Evolutionary conservation across 2,329 filamentous ascomycete species (phyloP).

Genomic region (Fusarium robinianum): DNA sequence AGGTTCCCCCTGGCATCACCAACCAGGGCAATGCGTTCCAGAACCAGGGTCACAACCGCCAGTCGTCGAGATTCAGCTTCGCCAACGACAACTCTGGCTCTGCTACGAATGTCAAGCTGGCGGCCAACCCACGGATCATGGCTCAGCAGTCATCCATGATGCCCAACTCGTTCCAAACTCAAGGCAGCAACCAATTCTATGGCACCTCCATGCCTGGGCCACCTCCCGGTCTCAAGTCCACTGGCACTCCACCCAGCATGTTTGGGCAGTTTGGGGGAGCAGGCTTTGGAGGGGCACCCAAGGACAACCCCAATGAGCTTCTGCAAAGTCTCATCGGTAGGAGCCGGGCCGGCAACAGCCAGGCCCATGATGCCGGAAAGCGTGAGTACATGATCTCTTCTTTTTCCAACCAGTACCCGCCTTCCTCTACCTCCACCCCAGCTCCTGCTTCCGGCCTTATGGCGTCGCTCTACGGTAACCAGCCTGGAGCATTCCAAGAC

Average conservation of each 20-base stretch:
- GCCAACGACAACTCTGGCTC: slow-evolving; percentile 69
- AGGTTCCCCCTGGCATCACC: slow-evolving; percentile 63
- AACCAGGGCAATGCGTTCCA: slow-evolving; percentile 55
- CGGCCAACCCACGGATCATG: slow-evolving; percentile 80
- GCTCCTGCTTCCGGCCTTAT: slow-evolving; percentile 89
- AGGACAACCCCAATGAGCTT: slow-evolving; percentile 68
- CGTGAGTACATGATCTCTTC: slow-evolving; percentile 98
- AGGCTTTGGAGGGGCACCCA: slow-evolving; percentile 69
- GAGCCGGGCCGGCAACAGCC: slow-evolving; percentile 67
- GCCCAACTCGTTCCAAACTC: slow-evolving; percentile 65
- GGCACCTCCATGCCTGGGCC: slow-evolving; percentile 86
- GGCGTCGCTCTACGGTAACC: slow-evolving; percentile 87
- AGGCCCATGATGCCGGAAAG: slow-evolving; percentile 86
- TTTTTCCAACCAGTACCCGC: slow-evolving; percentile 84
- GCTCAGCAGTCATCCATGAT: slow-evolving; percentile 88
- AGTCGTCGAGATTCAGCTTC: slow-evolving; percentile 87
- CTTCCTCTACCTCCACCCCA: slow-evolving; percentile 78
- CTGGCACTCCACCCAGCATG: slow-evolving; percentile 91
- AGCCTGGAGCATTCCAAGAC: slow-evolving; percentile 86
- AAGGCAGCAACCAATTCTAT: slow-evolving; percentile 74
- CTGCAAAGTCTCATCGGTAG: slow-evolving; percentile 82
- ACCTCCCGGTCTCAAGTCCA: slow-evolving; percentile 92
- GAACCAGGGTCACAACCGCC: slow-evolving; percentile 73
- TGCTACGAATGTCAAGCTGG: slow-evolving; percentile 68
- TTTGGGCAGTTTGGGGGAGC: slow-evolving; percentile 86